Base-by-base conservation (phyloP, 164 flowering plant species). In the Brasenia schreberi region DNA sequence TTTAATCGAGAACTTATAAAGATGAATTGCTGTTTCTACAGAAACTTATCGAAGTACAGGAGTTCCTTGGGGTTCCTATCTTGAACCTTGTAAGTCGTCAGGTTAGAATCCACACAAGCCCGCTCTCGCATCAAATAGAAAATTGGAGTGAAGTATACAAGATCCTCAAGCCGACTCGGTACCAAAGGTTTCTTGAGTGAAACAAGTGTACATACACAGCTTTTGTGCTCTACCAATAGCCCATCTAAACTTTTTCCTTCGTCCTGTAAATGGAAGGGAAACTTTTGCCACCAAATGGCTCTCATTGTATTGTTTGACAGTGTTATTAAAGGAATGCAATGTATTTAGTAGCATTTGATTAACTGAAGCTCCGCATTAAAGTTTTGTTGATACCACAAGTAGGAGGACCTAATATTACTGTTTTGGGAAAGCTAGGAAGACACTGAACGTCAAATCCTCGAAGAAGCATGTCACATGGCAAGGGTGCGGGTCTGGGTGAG, bases 91-190 rank as follows among this genome's bases (percentile, higher is more conserved):
- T 72, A 64, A 88, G 94, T 66, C 85, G 92, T 0, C 97, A 93
- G 69, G 98, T 93, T 72, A 90, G 88, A 82, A 92, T 93, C 73
- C 98, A 93, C 80, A 86, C 77, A 66, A 95, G 92, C 2, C 73
- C 90, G 1, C 67, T 90, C 43, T 80, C 89, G 5, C 74, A 73
- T n/a, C 92, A 88, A 43, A 74, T 93, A 27, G 79, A 74, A 43
- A 90, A 93, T 69, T 90, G 97, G 97, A 81, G 79, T 11, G 94
- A 87, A 11, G 73, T 93, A 59, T 67, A 77, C 61, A 84, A 76
- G 66, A 67, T 85, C 7, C 85, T 93, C 18, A 81, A 72, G 6
- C 96, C 93, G 67, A 87, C 96, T 5, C 78, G 64, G 7, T 93
- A 81, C 42, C 87, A 90, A 64, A 74, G 71, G 64, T 89, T 81